Evolutionary conservation across 495 filamentous ascomycete species (phyloP).

Genomic region (Echria macrotheca): DNA sequence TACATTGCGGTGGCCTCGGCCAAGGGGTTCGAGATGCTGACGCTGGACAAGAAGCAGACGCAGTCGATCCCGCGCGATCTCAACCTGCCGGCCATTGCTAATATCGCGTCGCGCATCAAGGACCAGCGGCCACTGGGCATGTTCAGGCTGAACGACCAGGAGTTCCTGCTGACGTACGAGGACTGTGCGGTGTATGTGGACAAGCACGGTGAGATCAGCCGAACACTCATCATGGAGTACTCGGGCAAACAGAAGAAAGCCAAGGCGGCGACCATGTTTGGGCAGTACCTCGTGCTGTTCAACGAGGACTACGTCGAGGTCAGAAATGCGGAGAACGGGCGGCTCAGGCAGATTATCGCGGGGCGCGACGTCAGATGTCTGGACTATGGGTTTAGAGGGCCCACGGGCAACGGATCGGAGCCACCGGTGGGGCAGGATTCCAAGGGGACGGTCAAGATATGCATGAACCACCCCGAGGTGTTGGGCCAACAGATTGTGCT

Average conservation of each 20-base stretch:
- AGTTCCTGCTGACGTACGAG: conserved; percentile 90
- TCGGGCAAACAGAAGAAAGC: conserved; percentile 84
- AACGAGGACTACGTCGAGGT: conserved; percentile 92
- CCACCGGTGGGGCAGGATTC: conserved; percentile 27
- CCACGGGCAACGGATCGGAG: conserved; percentile 34
- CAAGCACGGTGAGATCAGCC: conserved; percentile 91
- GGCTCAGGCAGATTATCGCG: conserved; percentile 87
- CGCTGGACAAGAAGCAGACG: conserved; percentile 90
- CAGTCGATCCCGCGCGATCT: conserved; percentile 81
- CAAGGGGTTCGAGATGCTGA: conserved; percentile 93
- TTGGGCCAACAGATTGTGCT: conserved; percentile 77
- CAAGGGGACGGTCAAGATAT: conserved; percentile 76
- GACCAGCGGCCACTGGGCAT: conserved; percentile 85
- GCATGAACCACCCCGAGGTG: conserved; percentile 88
- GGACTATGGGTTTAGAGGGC: conserved; percentile 70
- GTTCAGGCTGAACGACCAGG: conserved; percentile 88
- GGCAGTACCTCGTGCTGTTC: conserved; percentile 75
- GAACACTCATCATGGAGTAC: conserved; percentile 94
- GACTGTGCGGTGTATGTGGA: conserved; percentile 97
- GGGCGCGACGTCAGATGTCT: conserved; percentile 81
- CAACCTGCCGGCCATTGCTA: conserved; percentile 63
- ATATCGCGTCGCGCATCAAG: conserved; percentile 73
- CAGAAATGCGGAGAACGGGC: conserved; percentile 91
- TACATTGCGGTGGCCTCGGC: conserved; percentile 86
- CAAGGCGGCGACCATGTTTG: conserved; percentile 66